phyloP scores from a whole-genome alignment of 177 flowering plant species.

The Vitis hybrid region DNA sequence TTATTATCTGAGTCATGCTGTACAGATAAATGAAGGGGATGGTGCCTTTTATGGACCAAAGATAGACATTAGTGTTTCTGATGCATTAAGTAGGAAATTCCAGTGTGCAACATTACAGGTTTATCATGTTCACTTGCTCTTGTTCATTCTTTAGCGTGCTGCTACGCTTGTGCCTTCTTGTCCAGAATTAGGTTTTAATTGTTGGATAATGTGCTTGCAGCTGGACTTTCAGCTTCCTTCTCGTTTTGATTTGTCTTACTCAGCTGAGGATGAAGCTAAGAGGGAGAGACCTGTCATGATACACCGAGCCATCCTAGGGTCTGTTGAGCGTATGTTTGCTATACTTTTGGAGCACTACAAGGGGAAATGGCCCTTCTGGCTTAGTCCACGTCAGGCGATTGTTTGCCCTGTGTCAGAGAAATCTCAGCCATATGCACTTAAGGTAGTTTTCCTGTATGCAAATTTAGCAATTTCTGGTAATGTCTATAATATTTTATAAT shows the following conservation, averaged over 20 bases:
- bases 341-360: constrained; percentile 94
- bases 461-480: neutral
- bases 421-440: constrained; percentile 70
- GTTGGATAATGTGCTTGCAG: constrained; percentile 45
- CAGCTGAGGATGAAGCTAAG: constrained; percentile 96
- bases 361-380: constrained; percentile 99
- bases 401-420: constrained; percentile 96
- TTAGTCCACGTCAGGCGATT: constrained; percentile 97
- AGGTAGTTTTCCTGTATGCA: constrained; percentile 35
- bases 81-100: constrained; percentile 91
- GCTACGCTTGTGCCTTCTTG: neutral
- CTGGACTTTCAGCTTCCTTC: constrained; percentile 93
- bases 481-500: neutral
- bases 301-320: constrained; percentile 93
- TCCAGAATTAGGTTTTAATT: neutral
- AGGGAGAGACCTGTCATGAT: constrained; percentile 95
- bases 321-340: constrained; percentile 98
- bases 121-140: neutral
- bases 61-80: constrained; percentile 93
- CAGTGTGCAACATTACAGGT: constrained; percentile 99
- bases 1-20: neutral
- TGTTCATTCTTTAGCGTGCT: neutral
- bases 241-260: constrained; percentile 84
- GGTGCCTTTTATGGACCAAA: constrained; percentile 99
- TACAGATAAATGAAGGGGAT: constrained; percentile 90